A percentile compares a stretch with the other conserved stretches of the same genome.
phyloP scores from a whole-genome alignment of 1,284 basidiomycete genomes.

The Flammula alnicola region DNA sequence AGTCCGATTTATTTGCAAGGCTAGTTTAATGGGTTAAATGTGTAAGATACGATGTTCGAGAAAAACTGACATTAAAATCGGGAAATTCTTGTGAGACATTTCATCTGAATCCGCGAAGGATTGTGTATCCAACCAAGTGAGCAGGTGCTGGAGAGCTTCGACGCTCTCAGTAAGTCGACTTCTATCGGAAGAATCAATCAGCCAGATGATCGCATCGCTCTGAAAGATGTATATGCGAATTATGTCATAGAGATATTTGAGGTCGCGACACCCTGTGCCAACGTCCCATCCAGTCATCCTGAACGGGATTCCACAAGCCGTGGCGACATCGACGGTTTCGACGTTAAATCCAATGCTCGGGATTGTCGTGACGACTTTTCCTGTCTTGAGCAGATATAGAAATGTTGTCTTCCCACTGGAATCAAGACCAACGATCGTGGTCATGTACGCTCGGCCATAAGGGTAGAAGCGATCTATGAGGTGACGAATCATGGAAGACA shows the following conservation, averaged over 20 bases:
- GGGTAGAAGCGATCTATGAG: too few relatives aligned
- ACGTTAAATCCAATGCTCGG: slow-evolving; percentile 45
- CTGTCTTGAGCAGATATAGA: slow-evolving; percentile 41
- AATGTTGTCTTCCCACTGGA: slow-evolving; percentile 45
- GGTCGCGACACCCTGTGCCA: slow-evolving; percentile 36
- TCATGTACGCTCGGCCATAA: too few relatives aligned
- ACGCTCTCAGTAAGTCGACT: slow-evolving; percentile 30
- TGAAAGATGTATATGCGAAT: slow-evolving; percentile 20
- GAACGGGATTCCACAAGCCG: slow-evolving; percentile 20
- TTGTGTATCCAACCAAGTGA: slow-evolving; percentile 6
- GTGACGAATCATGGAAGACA: too few relatives aligned
- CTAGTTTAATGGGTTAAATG: slow-evolving; percentile 24
- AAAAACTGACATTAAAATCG: slow-evolving; percentile 34
- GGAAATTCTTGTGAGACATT: slow-evolving; percentile 20
- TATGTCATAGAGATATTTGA: slow-evolving; percentile 14
- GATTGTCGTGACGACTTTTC: slow-evolving; percentile 38
- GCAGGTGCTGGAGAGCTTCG: slow-evolving; percentile 22
- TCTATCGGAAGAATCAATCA: slow-evolving; percentile 32
- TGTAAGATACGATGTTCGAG: background rate
- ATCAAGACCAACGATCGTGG: slow-evolving; percentile 40
- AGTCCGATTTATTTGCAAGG: slow-evolving; percentile 44
- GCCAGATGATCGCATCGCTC: slow-evolving; percentile 37
- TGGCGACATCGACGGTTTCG: slow-evolving; percentile 34
- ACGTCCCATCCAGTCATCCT: slow-evolving; percentile 38
- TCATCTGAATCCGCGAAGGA: slow-evolving; percentile 5